These are phyloP conservation scores for Lagenidium giganteum DNA, from an alignment of 352 stramenopile genomes.

Conservation along the genomic window DNA sequence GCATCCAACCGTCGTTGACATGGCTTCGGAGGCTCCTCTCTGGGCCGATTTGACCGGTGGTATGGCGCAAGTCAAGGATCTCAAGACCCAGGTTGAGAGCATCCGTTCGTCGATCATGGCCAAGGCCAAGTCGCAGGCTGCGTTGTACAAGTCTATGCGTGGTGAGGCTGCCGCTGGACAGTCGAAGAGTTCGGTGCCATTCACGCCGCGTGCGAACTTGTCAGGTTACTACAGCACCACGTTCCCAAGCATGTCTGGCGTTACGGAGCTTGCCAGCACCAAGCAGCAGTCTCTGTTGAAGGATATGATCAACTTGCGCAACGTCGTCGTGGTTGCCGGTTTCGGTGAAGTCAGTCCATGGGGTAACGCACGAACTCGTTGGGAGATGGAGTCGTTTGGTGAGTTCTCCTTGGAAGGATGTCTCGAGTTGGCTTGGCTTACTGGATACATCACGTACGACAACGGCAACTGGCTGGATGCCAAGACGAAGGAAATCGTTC, in stretches of 20 bases:
- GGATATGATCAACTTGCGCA: constrained; percentile 79
- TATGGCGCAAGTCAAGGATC: constrained; percentile 68
- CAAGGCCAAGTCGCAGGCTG: constrained; percentile 49
- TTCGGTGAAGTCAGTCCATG: constrained; percentile 86
- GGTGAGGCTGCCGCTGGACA: constrained; percentile 10
- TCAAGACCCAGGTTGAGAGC: constrained; percentile 58
- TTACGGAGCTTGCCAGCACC: constrained; percentile 26
- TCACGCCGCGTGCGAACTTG: constrained; percentile 57
- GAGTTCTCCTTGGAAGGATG: constrained; percentile 87
- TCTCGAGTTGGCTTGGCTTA: constrained; percentile 85
- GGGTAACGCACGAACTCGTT: constrained; percentile 80
- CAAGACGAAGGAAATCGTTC: constrained; percentile 70
- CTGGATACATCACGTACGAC: constrained; percentile 75
- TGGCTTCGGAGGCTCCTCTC: constrained; percentile 61
- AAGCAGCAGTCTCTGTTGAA: constrained; percentile 38
- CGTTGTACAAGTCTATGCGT: constrained; percentile 22
- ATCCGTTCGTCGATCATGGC: constrained; percentile 52
- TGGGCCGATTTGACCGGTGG: constrained; percentile 79
- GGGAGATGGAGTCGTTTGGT: constrained; percentile 89
- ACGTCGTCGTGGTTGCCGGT: constrained; percentile 79
- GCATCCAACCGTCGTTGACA: constrained; percentile 73
- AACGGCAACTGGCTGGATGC: constrained; percentile 84
- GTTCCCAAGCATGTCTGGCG: constrained; percentile 53
- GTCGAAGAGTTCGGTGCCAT: constrained; percentile 6
- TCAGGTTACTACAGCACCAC: constrained; percentile 67